Evolutionary conservation across 352 stramenopile genomes (phyloP).

Genomic region (Phytopythium litorale): DNA sequence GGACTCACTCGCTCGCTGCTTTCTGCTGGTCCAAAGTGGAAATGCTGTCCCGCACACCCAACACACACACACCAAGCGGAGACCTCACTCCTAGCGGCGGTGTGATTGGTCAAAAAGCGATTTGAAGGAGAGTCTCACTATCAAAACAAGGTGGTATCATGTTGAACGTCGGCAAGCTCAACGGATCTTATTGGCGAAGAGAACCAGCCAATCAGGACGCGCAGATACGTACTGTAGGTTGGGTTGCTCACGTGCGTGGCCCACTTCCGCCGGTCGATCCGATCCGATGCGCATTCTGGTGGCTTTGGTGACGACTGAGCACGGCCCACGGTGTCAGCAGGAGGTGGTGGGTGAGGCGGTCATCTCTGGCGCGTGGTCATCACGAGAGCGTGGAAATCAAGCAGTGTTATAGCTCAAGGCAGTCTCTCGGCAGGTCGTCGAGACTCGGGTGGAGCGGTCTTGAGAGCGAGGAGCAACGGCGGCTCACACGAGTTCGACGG

Average conservation of each 20-base stretch:
- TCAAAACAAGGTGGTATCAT: neutral
- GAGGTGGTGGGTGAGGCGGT: neutral
- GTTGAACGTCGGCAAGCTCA: neutral
- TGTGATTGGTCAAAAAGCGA: slow-evolving; percentile 4
- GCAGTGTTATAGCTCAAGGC: neutral
- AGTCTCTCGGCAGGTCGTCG: neutral
- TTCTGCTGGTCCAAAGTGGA: slow-evolving; percentile 1
- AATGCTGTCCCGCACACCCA: neutral
- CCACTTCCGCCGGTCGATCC: neutral
- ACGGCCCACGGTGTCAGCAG: neutral
- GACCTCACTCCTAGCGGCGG: neutral
- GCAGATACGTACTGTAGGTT: neutral
- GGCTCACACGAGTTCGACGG: slow-evolving; percentile 33
- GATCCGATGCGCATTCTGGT: neutral
- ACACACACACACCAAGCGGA: neutral
- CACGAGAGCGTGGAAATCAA: slow-evolving; percentile 1
- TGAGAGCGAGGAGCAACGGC: neutral
- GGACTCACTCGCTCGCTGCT: neutral
- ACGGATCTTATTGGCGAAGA: neutral
- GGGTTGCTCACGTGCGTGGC: neutral
- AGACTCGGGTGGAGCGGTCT: neutral
- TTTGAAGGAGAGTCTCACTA: neutral
- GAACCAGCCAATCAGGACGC: neutral
- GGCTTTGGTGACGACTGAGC: neutral
- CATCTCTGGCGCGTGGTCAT: neutral